A percentile compares a stretch with the other conserved stretches of the same genome.
Conservation (phyloP, 1,284 basidiomycete species). For the Bondarzewia mesenterica region DNA sequence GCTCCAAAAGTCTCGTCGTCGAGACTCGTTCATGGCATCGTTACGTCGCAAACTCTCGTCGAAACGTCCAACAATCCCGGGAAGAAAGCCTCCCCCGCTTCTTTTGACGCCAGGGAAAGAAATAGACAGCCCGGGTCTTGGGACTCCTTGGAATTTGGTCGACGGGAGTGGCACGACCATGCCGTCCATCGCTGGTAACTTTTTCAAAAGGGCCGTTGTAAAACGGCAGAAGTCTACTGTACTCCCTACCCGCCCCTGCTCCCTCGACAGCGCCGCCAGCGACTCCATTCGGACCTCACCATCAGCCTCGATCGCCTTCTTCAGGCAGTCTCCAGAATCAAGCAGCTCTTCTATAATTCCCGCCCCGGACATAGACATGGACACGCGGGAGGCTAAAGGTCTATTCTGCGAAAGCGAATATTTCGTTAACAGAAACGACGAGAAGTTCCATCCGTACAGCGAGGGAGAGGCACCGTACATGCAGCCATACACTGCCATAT, state of each 20-base stretch:
- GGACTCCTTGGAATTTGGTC: background rate
- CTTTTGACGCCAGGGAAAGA: background rate
- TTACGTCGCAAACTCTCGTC: background rate
- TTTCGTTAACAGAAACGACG: conserved; percentile 17
- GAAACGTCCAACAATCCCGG: background rate
- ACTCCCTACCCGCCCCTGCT: background rate
- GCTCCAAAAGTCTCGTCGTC: background rate
- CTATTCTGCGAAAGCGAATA: conserved; percentile 1
- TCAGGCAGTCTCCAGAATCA: background rate
- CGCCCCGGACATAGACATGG: background rate
- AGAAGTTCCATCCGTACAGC: conserved; percentile 45
- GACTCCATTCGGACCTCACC: background rate
- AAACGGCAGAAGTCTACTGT: background rate
- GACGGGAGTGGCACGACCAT: background rate
- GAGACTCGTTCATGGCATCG: background rate
- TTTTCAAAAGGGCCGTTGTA: background rate
- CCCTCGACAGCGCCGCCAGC: background rate
- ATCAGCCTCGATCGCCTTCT: background rate
- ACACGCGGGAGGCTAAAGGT: background rate
- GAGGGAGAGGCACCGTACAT: conserved; percentile 47
- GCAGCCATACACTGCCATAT: conserved; percentile 51
- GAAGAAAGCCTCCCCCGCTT: background rate
- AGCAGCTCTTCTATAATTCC: background rate
- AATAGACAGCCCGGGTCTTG: background rate
- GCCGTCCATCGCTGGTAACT: background rate